Evolutionary conservation across 2,329 filamentous ascomycete species (phyloP), one percentile per base, ranked within the genome.

Genomic region (Parastagonospora avenae): DNA sequence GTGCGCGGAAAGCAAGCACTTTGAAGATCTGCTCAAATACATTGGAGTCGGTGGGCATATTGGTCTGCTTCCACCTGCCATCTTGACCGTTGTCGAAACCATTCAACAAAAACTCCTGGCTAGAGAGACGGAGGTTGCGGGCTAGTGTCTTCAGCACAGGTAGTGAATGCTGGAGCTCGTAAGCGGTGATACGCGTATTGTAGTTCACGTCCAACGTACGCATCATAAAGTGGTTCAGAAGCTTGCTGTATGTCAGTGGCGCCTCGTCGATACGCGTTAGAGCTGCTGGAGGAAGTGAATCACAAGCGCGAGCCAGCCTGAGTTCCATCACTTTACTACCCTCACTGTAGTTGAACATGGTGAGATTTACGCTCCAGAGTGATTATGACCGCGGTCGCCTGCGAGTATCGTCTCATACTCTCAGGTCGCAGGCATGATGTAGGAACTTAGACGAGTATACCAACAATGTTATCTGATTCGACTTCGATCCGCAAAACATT

Each of bases 161-260:
- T 4, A 45, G 4, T 14, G 35, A 16, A 4, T 11, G 30, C 9
- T 41, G 35, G n/a, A 47, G 43, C 19, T 46, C 42, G 12, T 12
- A n/a, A 3, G 42, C 27, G 15, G 37, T 42, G 32, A 51, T 51
- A 11, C 37, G 48, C 29, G 24, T 41, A n/a, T 28, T 33, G 19
- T 42, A 31, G 27, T 42, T 16, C 10, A 28, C 15, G 19, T 31
- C 45, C 33, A 52, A 35, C 10, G 39, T 28, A 15, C 49, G 49
- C 39, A 46, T 43, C 44, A 48, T 45, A 8, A 48, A 12, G 45
- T 48, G 36, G 35, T 48, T 52, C 14, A 52, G 30, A 9, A 48
- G 40, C 32, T 44, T 52, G 7, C 31, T 48, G 29, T 46, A 46
- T 8, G 15, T 2, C 27, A 30, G 30, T 2, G 10, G 10, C 12